Base-by-base conservation (phyloP, 2,329 filamentous ascomycete species). In the Pyrenophora teres region DNA sequence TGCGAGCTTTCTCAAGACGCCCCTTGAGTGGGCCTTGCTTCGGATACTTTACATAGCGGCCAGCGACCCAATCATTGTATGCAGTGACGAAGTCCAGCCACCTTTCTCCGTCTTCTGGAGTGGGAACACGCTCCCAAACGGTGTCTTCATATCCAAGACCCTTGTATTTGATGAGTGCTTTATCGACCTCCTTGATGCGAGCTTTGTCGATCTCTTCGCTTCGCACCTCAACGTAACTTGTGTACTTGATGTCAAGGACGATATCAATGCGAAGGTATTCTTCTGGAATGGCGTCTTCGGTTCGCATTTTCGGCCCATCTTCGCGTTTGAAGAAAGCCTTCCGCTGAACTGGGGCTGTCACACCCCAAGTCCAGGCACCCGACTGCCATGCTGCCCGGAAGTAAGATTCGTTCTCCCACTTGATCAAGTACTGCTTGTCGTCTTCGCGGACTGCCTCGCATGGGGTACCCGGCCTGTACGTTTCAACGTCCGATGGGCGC, bases 341-440 rank as follows among this genome's bases (percentile, higher is more conserved):
- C 13, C 91, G 85, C 86, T 89, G 95, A 0, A 71, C 51, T 3
- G 74, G 64, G 10, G 81, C 76, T 13, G 84, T 83, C 8, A 88
- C 80, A 5, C 92, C 91, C 79, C 84, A 93, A 0, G 96, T 82
- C 94, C 94, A 99, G 13, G 88, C 81, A 10, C 93, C 94, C 8
- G 91, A 85, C 81, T 91, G 89, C 94, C 95, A 99, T 6, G 80
- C 81, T 46, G 89, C 90, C 59, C 90, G 87, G 57, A 87, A 88
- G 66, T 97, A 95, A 0, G 93, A 96, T 49, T 84, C 81, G 0
- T 80, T 79, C 38, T 88, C 85, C 90, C 92, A 97, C 69, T 94
- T 96, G 63, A 99, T 77, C 2, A 99, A 82, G 66, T 97, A 99
- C 62, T 97, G 91, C 59, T 92, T 92, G n/a, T 89, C 80, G 47